Evolutionary conservation across 495 filamentous ascomycete genomes (phyloP).

Genomic region (Penicillium crystallinum): DNA sequence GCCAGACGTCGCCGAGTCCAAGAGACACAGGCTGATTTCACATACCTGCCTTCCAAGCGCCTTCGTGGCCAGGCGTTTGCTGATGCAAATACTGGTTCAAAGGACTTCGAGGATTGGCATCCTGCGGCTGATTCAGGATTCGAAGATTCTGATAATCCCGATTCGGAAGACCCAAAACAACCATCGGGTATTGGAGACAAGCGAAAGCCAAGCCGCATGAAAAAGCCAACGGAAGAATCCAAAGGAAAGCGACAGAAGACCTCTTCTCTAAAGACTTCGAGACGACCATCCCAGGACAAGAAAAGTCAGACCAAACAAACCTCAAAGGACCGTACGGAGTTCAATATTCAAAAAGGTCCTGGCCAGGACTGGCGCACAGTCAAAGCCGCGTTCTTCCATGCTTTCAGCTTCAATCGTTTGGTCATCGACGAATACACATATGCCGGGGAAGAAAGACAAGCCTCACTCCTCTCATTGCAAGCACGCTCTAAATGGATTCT

Average conservation of each 20-base stretch:
- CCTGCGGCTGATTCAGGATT: neutral
- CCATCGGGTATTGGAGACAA: neutral
- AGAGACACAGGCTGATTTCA: slow-evolving; percentile 13
- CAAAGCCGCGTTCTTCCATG: slow-evolving; percentile 45
- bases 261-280: neutral
- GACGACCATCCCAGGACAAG: neutral
- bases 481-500: slow-evolving; percentile 60
- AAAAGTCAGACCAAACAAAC: neutral
- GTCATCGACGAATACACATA: slow-evolving; percentile 70
- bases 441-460: slow-evolving; percentile 30
- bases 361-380: slow-evolving; percentile 16
- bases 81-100: neutral
- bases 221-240: neutral
- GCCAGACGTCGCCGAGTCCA: slow-evolving; percentile 19
- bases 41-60: slow-evolving; percentile 31
- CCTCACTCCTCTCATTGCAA: slow-evolving; percentile 29
- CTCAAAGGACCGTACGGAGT: slow-evolving; percentile 18
- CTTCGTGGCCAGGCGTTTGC: slow-evolving; percentile 22
- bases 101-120: neutral
- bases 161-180: neutral
- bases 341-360: slow-evolving; percentile 18
- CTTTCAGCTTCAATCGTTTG: slow-evolving; percentile 57
- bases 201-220: neutral
- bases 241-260: neutral
- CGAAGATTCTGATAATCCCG: slow-evolving; percentile 1